Percentiles rank a stretch among this genome's conserved stretches.
Conservation (phyloP, 2,329 filamentous ascomycete genomes). For the Diaporthe destruens region DNA sequence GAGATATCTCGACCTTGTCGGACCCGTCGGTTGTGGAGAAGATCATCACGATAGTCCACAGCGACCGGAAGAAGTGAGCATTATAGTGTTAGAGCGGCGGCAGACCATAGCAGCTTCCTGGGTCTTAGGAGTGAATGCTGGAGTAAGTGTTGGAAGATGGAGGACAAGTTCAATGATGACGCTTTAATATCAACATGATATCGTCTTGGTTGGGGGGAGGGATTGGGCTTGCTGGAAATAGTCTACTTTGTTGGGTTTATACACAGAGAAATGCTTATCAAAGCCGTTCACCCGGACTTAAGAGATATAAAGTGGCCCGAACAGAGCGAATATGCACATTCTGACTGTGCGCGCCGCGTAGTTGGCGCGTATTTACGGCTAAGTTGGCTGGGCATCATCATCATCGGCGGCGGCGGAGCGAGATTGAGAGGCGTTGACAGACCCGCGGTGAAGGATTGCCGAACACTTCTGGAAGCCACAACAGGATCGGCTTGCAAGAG, state of each 20-base stretch:
- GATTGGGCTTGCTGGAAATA: not conserved
- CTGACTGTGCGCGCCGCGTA: slow-evolving; percentile 10
- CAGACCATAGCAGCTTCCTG: not conserved
- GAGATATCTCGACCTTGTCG: slow-evolving; percentile 92
- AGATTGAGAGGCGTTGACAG: not conserved
- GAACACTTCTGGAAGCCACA: not conserved
- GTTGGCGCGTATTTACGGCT: slow-evolving; percentile 29
- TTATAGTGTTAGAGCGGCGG: not conserved
- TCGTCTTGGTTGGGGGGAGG: not conserved
- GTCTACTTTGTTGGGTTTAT: slow-evolving; percentile 14
- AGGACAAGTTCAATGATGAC: not conserved
- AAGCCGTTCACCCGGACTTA: slow-evolving; percentile 19
- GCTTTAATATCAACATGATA: slow-evolving; percentile 14
- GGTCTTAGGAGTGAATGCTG: not conserved
- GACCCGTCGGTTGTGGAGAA: slow-evolving; percentile 90
- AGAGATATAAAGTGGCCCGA: not conserved
- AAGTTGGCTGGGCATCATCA: not conserved
- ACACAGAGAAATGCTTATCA: slow-evolving; percentile 8
- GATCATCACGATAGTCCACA: slow-evolving; percentile 87
- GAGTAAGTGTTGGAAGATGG: not conserved
- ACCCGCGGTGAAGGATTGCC: not conserved
- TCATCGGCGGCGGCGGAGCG: not conserved
- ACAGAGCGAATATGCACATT: not conserved
- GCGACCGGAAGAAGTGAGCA: slow-evolving; percentile 65
- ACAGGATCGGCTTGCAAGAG: no score